A percentile compares a stretch with the other conserved stretches of the same genome.
Evolutionary conservation across 768 basidiomycete genomes (phyloP).

Genomic region (Kwoniella heveanensis): DNA sequence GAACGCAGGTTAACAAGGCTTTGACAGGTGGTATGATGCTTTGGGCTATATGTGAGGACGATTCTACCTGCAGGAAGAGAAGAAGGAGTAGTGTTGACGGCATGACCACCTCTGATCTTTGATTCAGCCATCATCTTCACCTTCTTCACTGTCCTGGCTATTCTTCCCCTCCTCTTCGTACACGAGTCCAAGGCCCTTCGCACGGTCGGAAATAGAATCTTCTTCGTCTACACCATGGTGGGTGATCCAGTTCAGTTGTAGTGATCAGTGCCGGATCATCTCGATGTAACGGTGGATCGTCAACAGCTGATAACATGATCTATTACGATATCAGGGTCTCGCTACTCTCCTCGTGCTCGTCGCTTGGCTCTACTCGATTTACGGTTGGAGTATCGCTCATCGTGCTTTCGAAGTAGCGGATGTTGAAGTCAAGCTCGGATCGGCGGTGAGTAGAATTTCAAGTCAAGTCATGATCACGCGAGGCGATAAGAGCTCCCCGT

Average conservation of each 20-base stretch:
- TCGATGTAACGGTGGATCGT: too few relatives aligned
- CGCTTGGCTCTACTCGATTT: slow-evolving; percentile 50
- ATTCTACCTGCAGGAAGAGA: too few relatives aligned
- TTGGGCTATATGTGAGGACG: slow-evolving; percentile 50
- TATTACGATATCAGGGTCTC: slow-evolving; percentile 25
- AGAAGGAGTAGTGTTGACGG: too few relatives aligned
- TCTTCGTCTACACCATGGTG: slow-evolving; percentile 48
- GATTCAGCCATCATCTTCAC: slow-evolving; percentile 46
- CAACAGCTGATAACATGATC: neutral
- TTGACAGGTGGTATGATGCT: slow-evolving; percentile 53
- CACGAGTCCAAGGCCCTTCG: slow-evolving; percentile 50
- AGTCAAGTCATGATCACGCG: too few relatives aligned
- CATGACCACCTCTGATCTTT: too few relatives aligned
- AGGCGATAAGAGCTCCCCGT: too few relatives aligned
- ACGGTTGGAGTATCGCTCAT: slow-evolving; percentile 53
- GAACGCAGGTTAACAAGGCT: slow-evolving; percentile 44
- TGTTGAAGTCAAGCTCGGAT: slow-evolving; percentile 37
- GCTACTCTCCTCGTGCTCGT: slow-evolving; percentile 34
- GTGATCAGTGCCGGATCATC: too few relatives aligned
- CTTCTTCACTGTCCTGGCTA: slow-evolving; percentile 52
- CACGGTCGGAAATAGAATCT: slow-evolving; percentile 49
- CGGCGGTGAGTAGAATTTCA: slow-evolving; percentile 26
- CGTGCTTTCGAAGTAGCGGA: slow-evolving; percentile 41
- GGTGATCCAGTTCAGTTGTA: too few relatives aligned
- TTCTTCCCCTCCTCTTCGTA: slow-evolving; percentile 54